Evolutionary conservation across 164 flowering plant species (phyloP).

Genomic region (Santalum album): DNA sequence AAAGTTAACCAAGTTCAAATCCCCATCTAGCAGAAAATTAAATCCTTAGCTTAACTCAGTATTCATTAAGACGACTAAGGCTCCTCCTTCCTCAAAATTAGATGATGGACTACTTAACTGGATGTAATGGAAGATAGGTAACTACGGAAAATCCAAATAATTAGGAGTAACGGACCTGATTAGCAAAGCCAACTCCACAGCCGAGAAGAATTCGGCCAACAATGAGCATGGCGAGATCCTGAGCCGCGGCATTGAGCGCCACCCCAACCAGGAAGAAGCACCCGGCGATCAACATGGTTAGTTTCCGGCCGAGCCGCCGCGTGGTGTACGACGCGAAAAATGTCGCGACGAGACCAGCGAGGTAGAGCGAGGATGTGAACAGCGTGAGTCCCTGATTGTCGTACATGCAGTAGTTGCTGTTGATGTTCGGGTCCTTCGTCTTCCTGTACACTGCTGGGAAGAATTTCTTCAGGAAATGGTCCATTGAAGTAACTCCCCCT

Average conservation of each 20-base stretch:
- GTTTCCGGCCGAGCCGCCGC: constrained; percentile 52
- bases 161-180: neutral
- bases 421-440: constrained; percentile 12
- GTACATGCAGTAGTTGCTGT: constrained; percentile 89
- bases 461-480: constrained; percentile 57
- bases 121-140: too few species aligned
- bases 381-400: constrained; percentile 81
- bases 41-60: too few species aligned
- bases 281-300: constrained; percentile 84
- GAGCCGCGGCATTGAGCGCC: constrained; percentile 62
- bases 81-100: too few species aligned
- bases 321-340: constrained; percentile 92
- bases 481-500: constrained; percentile 97
- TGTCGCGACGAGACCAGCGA: constrained; percentile 73
- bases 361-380: constrained; percentile 83
- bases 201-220: constrained; percentile 87
- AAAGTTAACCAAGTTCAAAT: too few species aligned
- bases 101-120: too few species aligned
- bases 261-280: constrained; percentile 64
- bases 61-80: too few species aligned
- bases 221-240: constrained; percentile 73
- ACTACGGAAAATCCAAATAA: too few species aligned
- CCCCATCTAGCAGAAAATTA: too few species aligned
- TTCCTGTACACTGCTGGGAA: constrained; percentile 60
- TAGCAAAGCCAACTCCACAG: constrained; percentile 94